Evolutionary conservation across 75 land plant genomes (phyloP), one percentile per base, ranked within the genome.

Genomic region (Cryptomeria japonica): DNA sequence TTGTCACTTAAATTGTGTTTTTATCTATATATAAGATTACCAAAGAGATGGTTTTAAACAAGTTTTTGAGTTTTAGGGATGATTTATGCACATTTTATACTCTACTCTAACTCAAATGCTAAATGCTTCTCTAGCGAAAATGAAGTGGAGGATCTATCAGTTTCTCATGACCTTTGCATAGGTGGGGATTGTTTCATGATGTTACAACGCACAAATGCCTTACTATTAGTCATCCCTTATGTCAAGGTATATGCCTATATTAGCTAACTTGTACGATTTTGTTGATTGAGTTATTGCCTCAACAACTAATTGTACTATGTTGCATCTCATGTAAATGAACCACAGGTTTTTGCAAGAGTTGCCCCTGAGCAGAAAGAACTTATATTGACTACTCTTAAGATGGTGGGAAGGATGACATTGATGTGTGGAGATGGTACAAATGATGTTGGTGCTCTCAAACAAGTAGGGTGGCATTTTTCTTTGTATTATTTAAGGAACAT

Each of bases 391-490:
- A 98, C 99, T 86, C 91, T 98, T 39, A 98, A 96, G 88, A 93
- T 95, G 46, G 99, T 94, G 70, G 99, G 99, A 51, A 93, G 99
- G 49, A 93, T 94, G 84, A 95, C 99, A 53, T 85, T 98, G 86
- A 98, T 98, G 99, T 97, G 99, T 92, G 99, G 99, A 76, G 99
- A 98, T 95, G 99, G 99, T 38, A 98, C 99, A 37, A 98, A 98
- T 92, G 99, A 98, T 90, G 99, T 98, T 89, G 99, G 99, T 75
- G 99, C 99, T 73, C 89, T 98, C 70, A 98, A 98, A 88, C 99
- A 98, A 96, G 99, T 98, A 83, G 77, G 90, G 34, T 68, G 86
- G 41, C 18, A 15, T 31, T 25, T 84, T 34, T 87, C 3, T 11
- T 28, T 22, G 12, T 68, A 64, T 47, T 47, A 51, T 2, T 73